phyloP scores from a whole-genome alignment of 495 filamentous ascomycete genomes.

The Arthonia radiata region DNA sequence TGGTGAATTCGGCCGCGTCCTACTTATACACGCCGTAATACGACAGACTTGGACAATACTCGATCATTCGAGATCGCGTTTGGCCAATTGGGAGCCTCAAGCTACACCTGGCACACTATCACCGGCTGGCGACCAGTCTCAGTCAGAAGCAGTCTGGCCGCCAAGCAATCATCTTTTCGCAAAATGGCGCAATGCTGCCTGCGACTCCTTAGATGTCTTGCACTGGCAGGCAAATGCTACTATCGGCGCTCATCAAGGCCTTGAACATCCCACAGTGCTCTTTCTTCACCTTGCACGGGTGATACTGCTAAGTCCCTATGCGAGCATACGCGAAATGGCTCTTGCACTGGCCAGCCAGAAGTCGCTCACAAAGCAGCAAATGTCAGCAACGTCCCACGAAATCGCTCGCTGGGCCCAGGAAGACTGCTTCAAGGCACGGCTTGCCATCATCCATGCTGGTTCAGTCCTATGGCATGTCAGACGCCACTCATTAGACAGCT shows the following conservation, averaged over 20 bases:
- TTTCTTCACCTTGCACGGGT: conserved; percentile 26
- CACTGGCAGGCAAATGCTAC: conserved; percentile 27
- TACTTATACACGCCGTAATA: conserved; percentile 25
- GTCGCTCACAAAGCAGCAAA: neutral
- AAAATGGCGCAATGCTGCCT: conserved; percentile 30
- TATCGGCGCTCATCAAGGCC: conserved; percentile 19
- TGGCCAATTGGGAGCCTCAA: conserved; percentile 25
- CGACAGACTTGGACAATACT: conserved; percentile 27
- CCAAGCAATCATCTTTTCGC: conserved; percentile 23
- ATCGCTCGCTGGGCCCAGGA: conserved; percentile 24
- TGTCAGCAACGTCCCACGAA: conserved; percentile 4
- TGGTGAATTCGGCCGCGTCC: conserved; percentile 22
- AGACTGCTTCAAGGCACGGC: conserved; percentile 28
- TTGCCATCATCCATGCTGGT: conserved; percentile 29
- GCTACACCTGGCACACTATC: too few species aligned
- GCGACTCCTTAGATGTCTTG: conserved; percentile 28
- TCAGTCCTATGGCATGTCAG: conserved; percentile 24
- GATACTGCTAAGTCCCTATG: conserved; percentile 11
- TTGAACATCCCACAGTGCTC: conserved; percentile 25
- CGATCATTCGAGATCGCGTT: conserved; percentile 19
- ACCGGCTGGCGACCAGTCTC: too few species aligned
- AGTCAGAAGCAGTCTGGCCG: conserved; percentile 23
- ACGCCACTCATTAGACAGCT: conserved; percentile 21
- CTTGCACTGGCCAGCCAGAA: too few species aligned
- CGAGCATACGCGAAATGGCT: conserved; percentile 9